A percentile compares a stretch with the other conserved stretches of the same genome.
These are phyloP conservation scores for Gossypium gossypioides DNA, from an alignment of 441 rosid genomes.

Conservation along the genomic window DNA sequence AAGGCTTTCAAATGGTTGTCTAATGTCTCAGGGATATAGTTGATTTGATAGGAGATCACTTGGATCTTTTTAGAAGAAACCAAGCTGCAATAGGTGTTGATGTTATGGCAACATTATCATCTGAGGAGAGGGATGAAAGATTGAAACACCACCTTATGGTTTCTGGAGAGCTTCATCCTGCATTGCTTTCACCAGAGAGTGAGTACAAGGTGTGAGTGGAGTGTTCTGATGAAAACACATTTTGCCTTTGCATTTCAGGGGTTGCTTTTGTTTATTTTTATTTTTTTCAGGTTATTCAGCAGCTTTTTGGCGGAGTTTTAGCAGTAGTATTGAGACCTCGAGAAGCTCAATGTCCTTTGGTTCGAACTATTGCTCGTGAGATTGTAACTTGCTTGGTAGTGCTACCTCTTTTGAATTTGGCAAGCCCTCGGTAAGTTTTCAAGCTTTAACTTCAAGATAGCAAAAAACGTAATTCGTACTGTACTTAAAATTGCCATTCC, in stretches of 20 bases:
- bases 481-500: neutral
- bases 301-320: conserved; percentile 67
- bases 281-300: conserved; percentile 63
- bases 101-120: conserved; percentile 79
- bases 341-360: conserved; percentile 86
- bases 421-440: conserved; percentile 70
- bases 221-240: conserved; percentile 21
- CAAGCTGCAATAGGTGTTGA: conserved; percentile 82
- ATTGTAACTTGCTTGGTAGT: conserved; percentile 85
- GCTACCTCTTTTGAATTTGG: conserved; percentile 79
- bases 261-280: conserved; percentile 15
- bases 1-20: conserved; percentile 11
- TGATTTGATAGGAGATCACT: conserved; percentile 81
- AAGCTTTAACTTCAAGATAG: neutral
- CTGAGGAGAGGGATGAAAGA: conserved; percentile 91
- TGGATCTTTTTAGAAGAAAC: conserved; percentile 87
- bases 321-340: conserved; percentile 71
- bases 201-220: conserved; percentile 94
- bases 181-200: conserved; percentile 76
- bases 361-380: conserved; percentile 85
- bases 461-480: neutral
- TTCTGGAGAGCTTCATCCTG: conserved; percentile 92
- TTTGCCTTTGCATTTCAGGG: conserved; percentile 10
- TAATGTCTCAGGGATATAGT: conserved; percentile 76
- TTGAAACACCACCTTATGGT: conserved; percentile 74